Conservation (phyloP, 2,329 filamentous ascomycete genomes). For the Aspergillus versicolor region DNA sequence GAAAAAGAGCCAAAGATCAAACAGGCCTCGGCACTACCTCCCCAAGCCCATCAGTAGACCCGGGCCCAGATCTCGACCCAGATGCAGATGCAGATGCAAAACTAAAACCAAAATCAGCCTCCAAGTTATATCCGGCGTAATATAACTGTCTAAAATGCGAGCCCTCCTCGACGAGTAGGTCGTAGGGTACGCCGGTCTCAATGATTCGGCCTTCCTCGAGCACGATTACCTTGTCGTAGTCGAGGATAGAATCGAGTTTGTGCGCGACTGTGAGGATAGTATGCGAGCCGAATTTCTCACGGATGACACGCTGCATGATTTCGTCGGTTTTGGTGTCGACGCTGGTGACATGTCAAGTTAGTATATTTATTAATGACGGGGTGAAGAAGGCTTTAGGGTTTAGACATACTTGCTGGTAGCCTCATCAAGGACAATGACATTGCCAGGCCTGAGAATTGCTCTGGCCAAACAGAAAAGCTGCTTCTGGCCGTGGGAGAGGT, state of each 20-base stretch:
- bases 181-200: constrained; percentile 37
- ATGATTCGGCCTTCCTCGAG: constrained; percentile 37
- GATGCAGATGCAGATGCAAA: too few species aligned
- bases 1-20: not conserved
- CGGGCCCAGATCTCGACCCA: too few species aligned
- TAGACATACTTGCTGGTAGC: constrained; percentile 22
- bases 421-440: constrained; percentile 48
- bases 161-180: constrained; percentile 34
- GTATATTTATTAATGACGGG: not conserved
- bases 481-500: constrained; percentile 59
- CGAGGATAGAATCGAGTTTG: constrained; percentile 49
- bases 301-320: constrained; percentile 57
- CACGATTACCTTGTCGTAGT: constrained; percentile 40
- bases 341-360: constrained; percentile 32
- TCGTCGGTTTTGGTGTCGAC: constrained; percentile 60
- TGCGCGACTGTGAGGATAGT: constrained; percentile 62
- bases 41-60: too few species aligned
- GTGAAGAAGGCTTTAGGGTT: not conserved
- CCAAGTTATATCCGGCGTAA: constrained; percentile 21
- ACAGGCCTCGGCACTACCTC: too few species aligned
- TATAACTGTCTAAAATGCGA: constrained; percentile 41
- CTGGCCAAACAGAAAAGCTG: constrained; percentile 65
- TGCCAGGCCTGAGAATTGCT: constrained; percentile 53
- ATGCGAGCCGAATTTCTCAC: constrained; percentile 53
- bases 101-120: constrained; percentile 16